Evolutionary conservation across 805 yeast genomes (phyloP).

Genomic region (Suhomyces sp.): DNA sequence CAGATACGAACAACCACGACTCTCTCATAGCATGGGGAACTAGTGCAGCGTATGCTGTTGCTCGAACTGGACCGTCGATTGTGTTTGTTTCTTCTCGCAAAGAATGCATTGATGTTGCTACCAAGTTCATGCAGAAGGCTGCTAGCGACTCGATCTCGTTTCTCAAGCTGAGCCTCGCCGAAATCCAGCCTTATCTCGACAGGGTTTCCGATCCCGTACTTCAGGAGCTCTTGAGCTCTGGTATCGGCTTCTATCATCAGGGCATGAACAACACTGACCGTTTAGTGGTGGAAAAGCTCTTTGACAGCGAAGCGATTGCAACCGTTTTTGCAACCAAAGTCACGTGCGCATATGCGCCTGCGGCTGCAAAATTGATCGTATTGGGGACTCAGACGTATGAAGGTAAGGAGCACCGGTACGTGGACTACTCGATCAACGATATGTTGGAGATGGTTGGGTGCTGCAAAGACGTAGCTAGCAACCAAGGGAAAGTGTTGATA

Average conservation of each 20-base stretch:
- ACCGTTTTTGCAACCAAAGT: conserved; percentile 64
- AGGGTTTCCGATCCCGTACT: conserved; percentile 49
- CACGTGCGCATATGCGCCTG: conserved; percentile 48
- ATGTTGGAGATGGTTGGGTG: conserved; percentile 62
- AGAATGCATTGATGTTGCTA: conserved; percentile 52
- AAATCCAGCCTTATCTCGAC: conserved; percentile 39
- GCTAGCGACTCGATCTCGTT: conserved; percentile 36
- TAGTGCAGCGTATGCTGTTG: conserved; percentile 45
- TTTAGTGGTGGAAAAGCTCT: conserved; percentile 52
- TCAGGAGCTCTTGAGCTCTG: conserved; percentile 44
- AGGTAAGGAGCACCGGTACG: conserved; percentile 66
- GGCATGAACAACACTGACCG: conserved; percentile 57
- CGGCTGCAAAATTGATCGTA: conserved; percentile 55
- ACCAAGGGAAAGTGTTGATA: conserved; percentile 43
- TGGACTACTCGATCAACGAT: conserved; percentile 65
- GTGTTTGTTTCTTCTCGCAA: conserved; percentile 59
- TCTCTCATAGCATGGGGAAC: conserved; percentile 52
- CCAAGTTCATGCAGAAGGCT: conserved; percentile 40
- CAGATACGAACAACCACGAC: conserved; percentile 45
- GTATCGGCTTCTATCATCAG: conserved; percentile 62
- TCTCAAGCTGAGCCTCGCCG: conserved; percentile 36
- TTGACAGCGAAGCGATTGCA: conserved; percentile 47
- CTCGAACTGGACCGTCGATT: conserved; percentile 2
- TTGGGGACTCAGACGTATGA: conserved; percentile 71
- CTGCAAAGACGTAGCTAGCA: conserved; percentile 30